Evolutionary conservation across 768 basidiomycete genomes (phyloP).

Genomic region (Pleurotus salmoneostramineus): DNA sequence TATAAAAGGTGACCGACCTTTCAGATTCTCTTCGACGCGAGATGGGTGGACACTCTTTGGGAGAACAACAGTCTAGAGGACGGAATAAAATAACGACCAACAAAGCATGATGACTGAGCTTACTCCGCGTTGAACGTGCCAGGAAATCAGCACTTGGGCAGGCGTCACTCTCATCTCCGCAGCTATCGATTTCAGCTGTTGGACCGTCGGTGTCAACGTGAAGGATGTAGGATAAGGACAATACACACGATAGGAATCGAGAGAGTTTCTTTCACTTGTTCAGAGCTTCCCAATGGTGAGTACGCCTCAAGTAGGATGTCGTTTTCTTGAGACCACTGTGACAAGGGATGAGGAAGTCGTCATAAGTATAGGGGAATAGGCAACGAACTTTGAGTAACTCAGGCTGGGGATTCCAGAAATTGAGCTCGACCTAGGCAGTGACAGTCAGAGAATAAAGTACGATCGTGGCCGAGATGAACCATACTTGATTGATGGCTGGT

Average conservation of each 20-base stretch:
- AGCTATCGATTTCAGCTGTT: slow-evolving; percentile 53
- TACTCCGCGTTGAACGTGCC: slow-evolving; percentile 76
- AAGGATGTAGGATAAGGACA: neutral
- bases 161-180: slow-evolving; percentile 64
- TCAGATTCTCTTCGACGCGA: slow-evolving; percentile 66
- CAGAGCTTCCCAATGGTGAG: slow-evolving; percentile 67
- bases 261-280: slow-evolving; percentile 54
- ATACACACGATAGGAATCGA: slow-evolving; percentile 47
- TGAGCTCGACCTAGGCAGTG: slow-evolving; percentile 54
- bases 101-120: slow-evolving; percentile 17
- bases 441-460: neutral
- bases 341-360: neutral
- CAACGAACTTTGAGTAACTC: slow-evolving; percentile 58
- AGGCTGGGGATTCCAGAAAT: slow-evolving; percentile 73
- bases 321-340: slow-evolving; percentile 65
- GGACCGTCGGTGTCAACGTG: neutral
- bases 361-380: neutral
- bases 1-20: slow-evolving; percentile 33
- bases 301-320: slow-evolving; percentile 69
- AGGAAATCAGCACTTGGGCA: slow-evolving; percentile 70
- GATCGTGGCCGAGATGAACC: neutral
- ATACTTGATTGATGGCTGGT: slow-evolving; percentile 67
- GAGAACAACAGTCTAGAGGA: slow-evolving; percentile 56
- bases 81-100: neutral
- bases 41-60: slow-evolving; percentile 75